A percentile compares a stretch with the other conserved stretches of the same genome.
phyloP scores from a whole-genome alignment of 805 yeast species.

The Lachancea cidri region DNA sequence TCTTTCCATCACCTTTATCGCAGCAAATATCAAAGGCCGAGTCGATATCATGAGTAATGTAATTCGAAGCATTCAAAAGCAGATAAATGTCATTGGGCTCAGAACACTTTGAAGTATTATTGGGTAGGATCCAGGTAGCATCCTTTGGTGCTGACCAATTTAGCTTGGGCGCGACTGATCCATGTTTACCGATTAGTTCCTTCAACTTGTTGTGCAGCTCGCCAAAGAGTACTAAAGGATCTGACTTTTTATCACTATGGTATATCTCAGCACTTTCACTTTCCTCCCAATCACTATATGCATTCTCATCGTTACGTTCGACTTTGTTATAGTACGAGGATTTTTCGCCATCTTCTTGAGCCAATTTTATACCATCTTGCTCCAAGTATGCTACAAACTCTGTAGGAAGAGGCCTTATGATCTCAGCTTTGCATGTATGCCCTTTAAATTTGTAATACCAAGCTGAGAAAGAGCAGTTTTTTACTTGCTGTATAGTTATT shows the following conservation, averaged over 20 bases:
- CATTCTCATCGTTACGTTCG: constrained; percentile 48
- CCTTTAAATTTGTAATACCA: constrained; percentile 55
- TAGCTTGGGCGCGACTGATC: constrained; percentile 76
- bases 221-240: constrained; percentile 47
- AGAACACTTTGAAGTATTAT: constrained; percentile 68
- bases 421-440: constrained; percentile 44
- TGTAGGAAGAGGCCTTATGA: constrained; percentile 54
- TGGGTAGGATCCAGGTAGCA: constrained; percentile 84
- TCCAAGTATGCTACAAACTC: constrained; percentile 55
- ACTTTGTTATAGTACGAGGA: constrained; percentile 32
- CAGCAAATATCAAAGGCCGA: constrained; percentile 54
- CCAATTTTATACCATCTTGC: constrained; percentile 64
- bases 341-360: constrained; percentile 37
- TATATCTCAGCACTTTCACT: constrained; percentile 32
- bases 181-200: constrained; percentile 42
- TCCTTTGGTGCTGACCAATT: constrained; percentile 98
- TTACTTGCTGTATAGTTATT: constrained; percentile 38
- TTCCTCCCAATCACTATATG: constrained; percentile 72
- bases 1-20: constrained; percentile 27
- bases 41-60: constrained; percentile 77
- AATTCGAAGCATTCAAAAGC: constrained; percentile 80
- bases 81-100: constrained; percentile 72
- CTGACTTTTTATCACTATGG: constrained; percentile 11
- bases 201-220: constrained; percentile 55
- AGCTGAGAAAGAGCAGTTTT: constrained; percentile 48